Base-by-base conservation (phyloP, 2,329 filamentous ascomycete genomes). In the Colletotrichum orbiculare region DNA sequence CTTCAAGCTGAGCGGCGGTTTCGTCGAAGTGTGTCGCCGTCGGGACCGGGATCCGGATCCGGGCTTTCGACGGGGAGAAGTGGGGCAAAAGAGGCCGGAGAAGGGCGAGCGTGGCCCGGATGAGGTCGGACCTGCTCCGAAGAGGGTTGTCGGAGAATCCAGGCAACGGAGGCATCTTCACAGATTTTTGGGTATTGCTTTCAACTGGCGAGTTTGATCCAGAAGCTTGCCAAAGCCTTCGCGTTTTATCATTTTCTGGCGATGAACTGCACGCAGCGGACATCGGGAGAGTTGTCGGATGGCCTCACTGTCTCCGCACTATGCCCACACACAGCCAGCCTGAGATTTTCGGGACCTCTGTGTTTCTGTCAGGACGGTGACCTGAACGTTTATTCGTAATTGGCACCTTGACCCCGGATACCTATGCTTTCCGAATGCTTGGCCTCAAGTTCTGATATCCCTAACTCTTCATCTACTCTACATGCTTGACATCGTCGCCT, bases 11-110 rank as follows among this genome's bases (percentile, higher is more conserved):
- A 0, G 81, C 81, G 1, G 81, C 79, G 0, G 69, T 70, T 50
- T 83, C 81, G 60, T 81, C 79, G 45, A 83, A 83, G 43, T 78
- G 75, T 0, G 80, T 73, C 2, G 72, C 80, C 1, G 80, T 80
- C 0, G 72, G 71, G 1, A 75, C 63, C 0, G 78, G 75, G 2
- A 83, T 52, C 8, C 73, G 72, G 8, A 83, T 74, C 1, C 78
- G 73, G 3, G 76, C 79, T 10, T 73, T 70, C 0, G 56, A 68
- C 1, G 72, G 64, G 0, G 79, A 82, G 50, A 75, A 75, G 68
- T 78, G 76, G 3, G 57, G 57, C 0, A 67, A 52, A 1, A 80
- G 69, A 0, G 78, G 78, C 7, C 54, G 64, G 0, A 82, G 64
- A 1, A 82, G 67, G 0, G 79, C 74, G 4, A 72, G 58, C 0